Base-by-base conservation (phyloP, 2,329 filamentous ascomycete species). In the Capronia americana region DNA sequence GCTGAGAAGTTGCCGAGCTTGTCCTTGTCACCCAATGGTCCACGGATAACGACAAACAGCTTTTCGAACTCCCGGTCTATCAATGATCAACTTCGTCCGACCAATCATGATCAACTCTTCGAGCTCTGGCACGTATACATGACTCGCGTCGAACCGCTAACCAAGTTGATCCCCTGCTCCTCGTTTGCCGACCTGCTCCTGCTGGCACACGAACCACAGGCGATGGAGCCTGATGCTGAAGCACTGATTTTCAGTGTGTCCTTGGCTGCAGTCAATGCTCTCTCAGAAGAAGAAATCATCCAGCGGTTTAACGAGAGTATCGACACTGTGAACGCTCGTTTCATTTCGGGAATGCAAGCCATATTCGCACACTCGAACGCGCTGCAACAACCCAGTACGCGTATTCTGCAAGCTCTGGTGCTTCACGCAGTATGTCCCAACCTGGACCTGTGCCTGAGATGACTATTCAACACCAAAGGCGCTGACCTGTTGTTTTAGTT, bases 111-210 rank as follows among this genome's bases (percentile, higher is more conserved):
- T 32, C 14, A 17, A n/a, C 14, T 57, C 23, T 38, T 57, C 28
- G 26, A 38, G 54, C 54, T 57, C 32, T 57, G 54, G 54, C 30
- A 57, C n/a, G 17, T 38, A 41, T 57, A 57, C 54, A 41, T 57
- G 30, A 23, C 30, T 34, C 54, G 54, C 30, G 54, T 57, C 4
- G 54, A 57, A 57, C 54, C 54, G 10, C 30, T 57, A 3, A 38
- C 30, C 54, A 57, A 57, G 32, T 34, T 57, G 23, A 17, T 57
- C 30, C 26, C 54, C 17, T 20, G n/a, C 30, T 32, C 54, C 17
- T 57, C 28, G 5, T 57, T 57, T 20, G n/a, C 7, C 8, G 54
- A 57, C 54, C 54, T 57, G 12, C 30, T 38, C 30, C n/a, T 23
- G 28, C 14, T 57, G 54, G n/a, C 30, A 38, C 54, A 57, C 17